phyloP scores from a whole-genome alignment of 805 yeast genomes.

The Cyberlindnera lachancei region DNA sequence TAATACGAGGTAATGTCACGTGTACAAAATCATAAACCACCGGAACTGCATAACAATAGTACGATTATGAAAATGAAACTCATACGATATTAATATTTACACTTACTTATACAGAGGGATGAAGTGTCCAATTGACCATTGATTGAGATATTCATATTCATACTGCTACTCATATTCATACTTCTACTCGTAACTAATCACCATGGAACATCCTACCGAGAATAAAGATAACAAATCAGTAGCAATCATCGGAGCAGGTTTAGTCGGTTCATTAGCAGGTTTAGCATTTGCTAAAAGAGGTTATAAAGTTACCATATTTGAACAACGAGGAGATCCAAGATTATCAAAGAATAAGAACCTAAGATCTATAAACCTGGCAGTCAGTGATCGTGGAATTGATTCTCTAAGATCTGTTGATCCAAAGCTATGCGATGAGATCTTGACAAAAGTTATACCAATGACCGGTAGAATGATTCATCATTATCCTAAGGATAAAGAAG shows the following conservation, averaged over 20 bases:
- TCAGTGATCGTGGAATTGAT: conserved; percentile 75
- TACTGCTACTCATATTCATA: too few species aligned
- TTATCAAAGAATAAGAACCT: conserved; percentile 31
- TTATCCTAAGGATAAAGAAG: conserved; percentile 4
- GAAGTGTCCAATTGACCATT: too few species aligned
- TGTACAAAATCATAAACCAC: too few species aligned
- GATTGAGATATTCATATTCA: too few species aligned
- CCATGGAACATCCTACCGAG: too few species aligned
- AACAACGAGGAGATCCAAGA: conserved; percentile 64
- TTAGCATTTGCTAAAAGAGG: conserved; percentile 72
- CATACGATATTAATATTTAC: too few species aligned
- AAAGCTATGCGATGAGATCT: conserved; percentile 46
- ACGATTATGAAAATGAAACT: too few species aligned
- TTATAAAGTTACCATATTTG: conserved; percentile 63
- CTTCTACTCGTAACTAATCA: too few species aligned
- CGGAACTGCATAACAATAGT: too few species aligned
- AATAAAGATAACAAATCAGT: conserved; percentile 20
- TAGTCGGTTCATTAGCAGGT: conserved; percentile 82
- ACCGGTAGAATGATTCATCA: conserved; percentile 87
- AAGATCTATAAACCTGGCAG: conserved; percentile 79
- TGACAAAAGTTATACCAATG: conserved; percentile 72
- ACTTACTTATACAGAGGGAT: too few species aligned
- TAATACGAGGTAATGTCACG: too few species aligned
- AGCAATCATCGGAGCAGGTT: conserved; percentile 82
- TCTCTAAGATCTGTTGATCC: conserved; percentile 59